phyloP scores from a whole-genome alignment of 2,329 filamentous ascomycete genomes.

The Rugonectria rugulosa region DNA sequence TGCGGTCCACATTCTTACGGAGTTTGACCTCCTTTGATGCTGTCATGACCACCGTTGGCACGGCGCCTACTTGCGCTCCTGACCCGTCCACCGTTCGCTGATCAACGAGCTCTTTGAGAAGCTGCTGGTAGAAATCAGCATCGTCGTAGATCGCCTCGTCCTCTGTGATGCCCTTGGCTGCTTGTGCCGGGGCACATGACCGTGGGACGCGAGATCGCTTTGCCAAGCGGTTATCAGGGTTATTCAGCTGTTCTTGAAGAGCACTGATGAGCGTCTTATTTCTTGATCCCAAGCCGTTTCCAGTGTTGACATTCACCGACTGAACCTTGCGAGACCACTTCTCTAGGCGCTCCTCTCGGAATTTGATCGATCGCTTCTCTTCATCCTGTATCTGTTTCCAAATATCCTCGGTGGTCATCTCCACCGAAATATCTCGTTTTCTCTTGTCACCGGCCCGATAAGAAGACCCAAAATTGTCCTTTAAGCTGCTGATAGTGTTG shows the following conservation, averaged over 20 bases:
- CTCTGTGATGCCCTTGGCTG: constrained; percentile 62
- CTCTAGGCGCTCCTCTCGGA: constrained; percentile 77
- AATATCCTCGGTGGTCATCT: constrained; percentile 69
- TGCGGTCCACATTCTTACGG: constrained; percentile 86
- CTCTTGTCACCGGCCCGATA: constrained; percentile 66
- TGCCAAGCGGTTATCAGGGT: constrained; percentile 68
- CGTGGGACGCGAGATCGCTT: constrained; percentile 75
- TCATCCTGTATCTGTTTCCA: constrained; percentile 75
- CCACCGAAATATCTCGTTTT: constrained; percentile 60
- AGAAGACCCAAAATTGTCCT: constrained; percentile 64
- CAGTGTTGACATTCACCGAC: constrained; percentile 53
- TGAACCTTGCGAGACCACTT: constrained; percentile 84
- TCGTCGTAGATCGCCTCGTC: constrained; percentile 84
- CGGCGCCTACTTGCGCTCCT: constrained; percentile 52
- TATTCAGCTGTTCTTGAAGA: constrained; percentile 72
- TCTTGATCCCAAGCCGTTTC: constrained; percentile 36
- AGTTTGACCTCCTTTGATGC: constrained; percentile 80
- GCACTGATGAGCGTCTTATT: constrained; percentile 65
- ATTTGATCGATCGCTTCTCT: constrained; percentile 65
- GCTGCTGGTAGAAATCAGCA: constrained; percentile 90
- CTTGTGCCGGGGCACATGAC: constrained; percentile 78
- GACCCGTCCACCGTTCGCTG: constrained; percentile 78
- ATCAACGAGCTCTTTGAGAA: constrained; percentile 92
- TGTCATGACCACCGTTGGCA: constrained; percentile 68
- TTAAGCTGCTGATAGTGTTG: constrained; percentile 78